These are phyloP conservation scores for Rosa persica DNA, from an alignment of 306 rosid genomes.

Conservation along the genomic window DNA sequence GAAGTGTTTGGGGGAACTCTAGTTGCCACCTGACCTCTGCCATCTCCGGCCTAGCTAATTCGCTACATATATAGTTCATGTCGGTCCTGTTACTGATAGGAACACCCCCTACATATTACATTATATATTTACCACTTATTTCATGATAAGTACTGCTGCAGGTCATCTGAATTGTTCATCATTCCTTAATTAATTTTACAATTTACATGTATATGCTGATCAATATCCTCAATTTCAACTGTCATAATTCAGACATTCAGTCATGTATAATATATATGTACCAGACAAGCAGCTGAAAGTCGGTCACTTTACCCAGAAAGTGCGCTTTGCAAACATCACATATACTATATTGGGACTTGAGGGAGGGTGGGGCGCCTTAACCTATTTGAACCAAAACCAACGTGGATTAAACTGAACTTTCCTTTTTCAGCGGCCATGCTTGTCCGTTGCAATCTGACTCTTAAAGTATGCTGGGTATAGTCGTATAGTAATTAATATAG, in stretches of 20 bases:
- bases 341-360: background rate
- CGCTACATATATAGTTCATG: background rate
- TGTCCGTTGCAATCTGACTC: background rate
- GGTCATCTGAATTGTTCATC: background rate
- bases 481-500: background rate
- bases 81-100: background rate
- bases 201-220: background rate
- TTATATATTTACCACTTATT: no score
- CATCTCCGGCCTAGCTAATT: background rate
- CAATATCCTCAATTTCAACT: background rate
- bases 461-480: background rate
- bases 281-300: background rate
- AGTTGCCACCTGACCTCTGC: constrained; percentile 17
- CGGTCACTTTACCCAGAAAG: background rate
- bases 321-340: background rate
- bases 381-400: background rate
- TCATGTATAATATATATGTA: background rate
- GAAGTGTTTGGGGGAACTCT: constrained; percentile 40
- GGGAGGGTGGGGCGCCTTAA: background rate
- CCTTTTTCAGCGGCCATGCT: background rate
- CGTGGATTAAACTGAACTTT: background rate
- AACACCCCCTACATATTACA: no score
- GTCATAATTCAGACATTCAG: background rate
- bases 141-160: no score
- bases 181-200: no score